Percentiles rank a stretch among this genome's conserved stretches.
Evolutionary conservation across 768 basidiomycete genomes (phyloP).

Genomic region (Clitopilus passeckerianus): DNA sequence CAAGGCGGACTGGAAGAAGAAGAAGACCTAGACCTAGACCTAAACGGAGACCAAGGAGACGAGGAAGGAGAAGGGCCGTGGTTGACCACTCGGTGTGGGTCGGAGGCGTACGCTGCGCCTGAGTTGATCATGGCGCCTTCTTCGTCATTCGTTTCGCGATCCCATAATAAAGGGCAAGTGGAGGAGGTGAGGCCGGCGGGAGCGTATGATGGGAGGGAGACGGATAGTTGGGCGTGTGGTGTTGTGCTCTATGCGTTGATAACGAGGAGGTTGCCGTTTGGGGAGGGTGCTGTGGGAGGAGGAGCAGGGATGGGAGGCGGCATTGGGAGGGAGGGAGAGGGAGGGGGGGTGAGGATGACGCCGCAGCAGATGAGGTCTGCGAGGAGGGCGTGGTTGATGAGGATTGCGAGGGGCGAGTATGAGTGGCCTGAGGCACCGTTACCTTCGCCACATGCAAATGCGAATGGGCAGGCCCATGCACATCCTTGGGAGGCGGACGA

Average conservation of each 20-base stretch:
- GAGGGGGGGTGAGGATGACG: constrained; percentile 15
- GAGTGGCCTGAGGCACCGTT: constrained; percentile 54
- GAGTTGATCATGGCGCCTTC: constrained; percentile 55
- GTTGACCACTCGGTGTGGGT: constrained; percentile 78
- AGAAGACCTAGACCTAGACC: neutral
- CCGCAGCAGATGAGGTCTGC: constrained; percentile 21
- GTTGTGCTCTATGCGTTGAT: constrained; percentile 82
- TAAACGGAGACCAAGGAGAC: constrained; percentile 13
- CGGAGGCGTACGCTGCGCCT: constrained; percentile 84
- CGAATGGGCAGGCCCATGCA: constrained; percentile 4
- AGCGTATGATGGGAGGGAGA: constrained; percentile 80
- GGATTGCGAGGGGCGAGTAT: constrained; percentile 79
- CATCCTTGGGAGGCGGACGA: constrained; percentile 13
- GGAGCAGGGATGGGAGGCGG: constrained; percentile 20
- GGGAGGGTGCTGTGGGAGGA: constrained; percentile 32
- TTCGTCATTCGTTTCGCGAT: neutral
- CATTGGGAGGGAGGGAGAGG: constrained; percentile 16
- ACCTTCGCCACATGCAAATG: neutral
- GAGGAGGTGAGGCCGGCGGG: constrained; percentile 20
- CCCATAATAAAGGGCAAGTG: constrained; percentile 1
- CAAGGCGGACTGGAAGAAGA: neutral
- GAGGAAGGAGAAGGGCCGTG: constrained; percentile 33
- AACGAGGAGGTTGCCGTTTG: constrained; percentile 72
- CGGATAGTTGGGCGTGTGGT: constrained; percentile 88
- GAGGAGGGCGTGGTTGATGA: constrained; percentile 60